Base-by-base conservation (phyloP, 495 filamentous ascomycete genomes). In the Penicillium macrosclerotiorum region DNA sequence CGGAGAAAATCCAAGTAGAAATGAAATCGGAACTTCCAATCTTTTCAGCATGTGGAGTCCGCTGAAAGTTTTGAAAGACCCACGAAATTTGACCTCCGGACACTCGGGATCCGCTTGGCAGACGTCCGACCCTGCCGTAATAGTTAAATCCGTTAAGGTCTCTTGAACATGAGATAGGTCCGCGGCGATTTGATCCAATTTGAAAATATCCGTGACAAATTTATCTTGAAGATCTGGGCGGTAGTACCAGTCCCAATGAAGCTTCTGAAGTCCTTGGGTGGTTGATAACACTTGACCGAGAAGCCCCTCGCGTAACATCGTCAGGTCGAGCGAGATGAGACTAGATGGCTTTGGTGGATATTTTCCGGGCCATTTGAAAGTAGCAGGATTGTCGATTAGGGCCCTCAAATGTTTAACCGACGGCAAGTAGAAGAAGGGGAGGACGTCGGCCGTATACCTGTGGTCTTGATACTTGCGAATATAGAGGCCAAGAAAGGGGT, bases 361-460 rank as follows among this genome's bases (percentile, higher is more conserved):
- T 42, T 27, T 3, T 23, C 11, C 27, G 17, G 50, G 55, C 55
- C 55, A 59, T 27, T 37, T 14, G 9, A 42, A 53, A 17, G 23
- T 25, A 22, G n/a, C 14, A 11, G 50, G 50, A 29, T 47, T 59
- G 13, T 59, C 42, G 25, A 59, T 45, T 23, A 43, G 45, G 38
- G 42, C 37, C n/a, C 39, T 47, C 14, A 59, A 12, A 20, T 23
- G 39, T 40, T 44, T 27, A 30, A 59, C 8, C 27, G 37, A 43
- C 11, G 51, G 51, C 26, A 59, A 41, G 39, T 60, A 55, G 27
- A 60, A 45, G 20, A 55, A 40, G 12, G 52, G 45, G 9, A 60
- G 26, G 43, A 50, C 13, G 29, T 51, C 51, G 13, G 27, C 47
- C 0, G 52, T 60, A 25, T 55, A 53, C 34, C 42, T 56, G 38